phyloP scores from a whole-genome alignment of 2,329 filamentous ascomycete genomes.

The Alternaria gansuensis region DNA sequence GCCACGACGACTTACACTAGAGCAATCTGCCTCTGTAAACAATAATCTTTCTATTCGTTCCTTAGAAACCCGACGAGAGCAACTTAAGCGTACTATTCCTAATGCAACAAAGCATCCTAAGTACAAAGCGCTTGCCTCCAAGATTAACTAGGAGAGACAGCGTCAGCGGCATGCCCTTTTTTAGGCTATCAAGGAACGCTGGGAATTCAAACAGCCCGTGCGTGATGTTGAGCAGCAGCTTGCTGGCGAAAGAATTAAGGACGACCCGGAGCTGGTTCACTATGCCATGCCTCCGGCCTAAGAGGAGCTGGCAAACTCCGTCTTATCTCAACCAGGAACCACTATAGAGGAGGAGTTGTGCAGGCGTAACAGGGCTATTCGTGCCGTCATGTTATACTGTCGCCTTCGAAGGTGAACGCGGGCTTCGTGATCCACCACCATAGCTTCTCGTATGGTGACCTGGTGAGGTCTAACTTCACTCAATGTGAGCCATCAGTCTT shows the following conservation, averaged over 20 bases:
- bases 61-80: constrained; percentile 21
- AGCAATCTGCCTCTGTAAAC: constrained; percentile 29
- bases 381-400: constrained; percentile 23
- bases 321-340: no score
- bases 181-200: constrained; percentile 7
- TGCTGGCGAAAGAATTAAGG: constrained; percentile 20
- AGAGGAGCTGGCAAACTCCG: constrained; percentile 19
- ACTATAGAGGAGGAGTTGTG: no score
- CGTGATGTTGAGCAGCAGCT: constrained; percentile 32
- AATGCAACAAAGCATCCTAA: constrained; percentile 27
- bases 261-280: constrained; percentile 14
- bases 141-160: constrained; percentile 27
- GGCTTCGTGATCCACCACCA: no score
- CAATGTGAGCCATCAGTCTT: no score
- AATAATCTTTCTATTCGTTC: constrained; percentile 21
- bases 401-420: no score
- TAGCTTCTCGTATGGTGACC: no score
- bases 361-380: constrained; percentile 10
- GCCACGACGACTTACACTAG: constrained; percentile 23
- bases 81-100: constrained; percentile 21
- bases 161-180: constrained; percentile 6
- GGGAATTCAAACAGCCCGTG: constrained; percentile 21
- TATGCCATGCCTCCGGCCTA: constrained; percentile 16
- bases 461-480: no score
- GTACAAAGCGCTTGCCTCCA: constrained; percentile 27